Base-by-base conservation (phyloP, 768 basidiomycete species). In the Inosperma sp. region DNA sequence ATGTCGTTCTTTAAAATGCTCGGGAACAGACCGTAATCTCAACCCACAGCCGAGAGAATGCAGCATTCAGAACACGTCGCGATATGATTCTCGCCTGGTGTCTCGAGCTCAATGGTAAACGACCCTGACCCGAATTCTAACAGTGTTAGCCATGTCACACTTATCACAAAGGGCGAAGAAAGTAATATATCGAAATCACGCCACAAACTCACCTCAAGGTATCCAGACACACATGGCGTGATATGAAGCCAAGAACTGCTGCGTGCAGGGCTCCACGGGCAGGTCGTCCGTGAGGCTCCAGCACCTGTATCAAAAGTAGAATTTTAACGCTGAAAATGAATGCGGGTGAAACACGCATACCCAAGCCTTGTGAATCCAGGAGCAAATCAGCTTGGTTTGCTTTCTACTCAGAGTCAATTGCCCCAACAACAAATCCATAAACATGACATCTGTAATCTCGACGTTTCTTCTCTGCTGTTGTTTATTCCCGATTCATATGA, bases 191-290 rank as follows among this genome's bases (percentile, higher is more conserved):
- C 23, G 19, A 7, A 17, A 47, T 26, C 36, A 10, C 13, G 34
- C 16, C 8, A 2, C 31, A 5, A 1, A 19, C 62, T 13, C 53
- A 79, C 84, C 71, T 86, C 84, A 14, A 86, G 69, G 59, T 82
- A 82, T 12, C 75, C 81, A 33, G 70, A 78, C 0, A 80, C 76
- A 8, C 59, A 59, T 10, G 67, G 53, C 1, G 75, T 83, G 25
- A 91, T 67, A 56, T 89, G 84, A 30, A 90, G 63, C 65, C 79
- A 50, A 89, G 62, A 69, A 84, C 89, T 5, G 85, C 82, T 21
- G 83, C 84, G 23, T 73, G 61, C 88, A 88, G 7, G 65, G 58
- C 16, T 71, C 62, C 64, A 67, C 4, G 80, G 74, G 44, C 81
- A 84, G 40, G 74, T 66, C 5, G 56, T 45, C 52, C 56, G 52